These are phyloP conservation scores for Lenzites betulinus DNA, from an alignment of 768 basidiomycete species.

Conservation along the genomic window DNA sequence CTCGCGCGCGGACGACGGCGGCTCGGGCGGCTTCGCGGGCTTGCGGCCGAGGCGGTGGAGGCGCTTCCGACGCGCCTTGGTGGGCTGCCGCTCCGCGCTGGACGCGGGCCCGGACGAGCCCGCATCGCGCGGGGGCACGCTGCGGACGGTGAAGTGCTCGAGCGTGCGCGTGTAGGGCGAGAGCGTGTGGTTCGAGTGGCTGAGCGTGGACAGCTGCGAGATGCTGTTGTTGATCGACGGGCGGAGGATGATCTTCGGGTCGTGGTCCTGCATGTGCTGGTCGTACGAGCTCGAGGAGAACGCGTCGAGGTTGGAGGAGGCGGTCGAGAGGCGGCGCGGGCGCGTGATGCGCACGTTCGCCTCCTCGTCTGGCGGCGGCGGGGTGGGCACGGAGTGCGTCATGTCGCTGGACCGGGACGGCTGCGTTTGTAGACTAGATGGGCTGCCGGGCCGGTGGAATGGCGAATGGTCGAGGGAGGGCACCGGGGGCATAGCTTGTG, in stretches of 20 bases:
- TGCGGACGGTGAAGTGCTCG: slow-evolving; percentile 90
- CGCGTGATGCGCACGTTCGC: slow-evolving; percentile 22
- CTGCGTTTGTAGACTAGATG: slow-evolving; percentile 54
- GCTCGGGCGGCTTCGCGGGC: slow-evolving; percentile 17
- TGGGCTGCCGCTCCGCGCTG: slow-evolving; percentile 50
- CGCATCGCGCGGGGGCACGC: slow-evolving; percentile 66
- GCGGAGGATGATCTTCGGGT: slow-evolving; percentile 62
- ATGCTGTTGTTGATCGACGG: slow-evolving; percentile 72
- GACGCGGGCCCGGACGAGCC: slow-evolving; percentile 35
- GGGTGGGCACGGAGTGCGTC: slow-evolving; percentile 48
- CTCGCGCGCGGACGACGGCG: not conserved
- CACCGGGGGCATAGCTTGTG: slow-evolving; percentile 27
- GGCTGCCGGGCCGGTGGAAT: slow-evolving; percentile 43
- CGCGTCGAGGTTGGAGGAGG: slow-evolving; percentile 36
- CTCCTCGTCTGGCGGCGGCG: slow-evolving; percentile 38
- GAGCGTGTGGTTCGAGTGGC: slow-evolving; percentile 88
- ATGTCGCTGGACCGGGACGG: slow-evolving; percentile 50
- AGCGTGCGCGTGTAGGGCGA: slow-evolving; percentile 91
- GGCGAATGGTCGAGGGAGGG: slow-evolving; percentile 31
- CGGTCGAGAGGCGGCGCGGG: slow-evolving; percentile 38
- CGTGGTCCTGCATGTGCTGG: slow-evolving; percentile 37
- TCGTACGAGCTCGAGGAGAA: slow-evolving; percentile 39
- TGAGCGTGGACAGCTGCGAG: slow-evolving; percentile 84
- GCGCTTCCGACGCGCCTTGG: slow-evolving; percentile 78
- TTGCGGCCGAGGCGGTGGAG: slow-evolving; percentile 56